phyloP scores from a whole-genome alignment of 768 basidiomycete genomes.

The Podaxis sp. region DNA sequence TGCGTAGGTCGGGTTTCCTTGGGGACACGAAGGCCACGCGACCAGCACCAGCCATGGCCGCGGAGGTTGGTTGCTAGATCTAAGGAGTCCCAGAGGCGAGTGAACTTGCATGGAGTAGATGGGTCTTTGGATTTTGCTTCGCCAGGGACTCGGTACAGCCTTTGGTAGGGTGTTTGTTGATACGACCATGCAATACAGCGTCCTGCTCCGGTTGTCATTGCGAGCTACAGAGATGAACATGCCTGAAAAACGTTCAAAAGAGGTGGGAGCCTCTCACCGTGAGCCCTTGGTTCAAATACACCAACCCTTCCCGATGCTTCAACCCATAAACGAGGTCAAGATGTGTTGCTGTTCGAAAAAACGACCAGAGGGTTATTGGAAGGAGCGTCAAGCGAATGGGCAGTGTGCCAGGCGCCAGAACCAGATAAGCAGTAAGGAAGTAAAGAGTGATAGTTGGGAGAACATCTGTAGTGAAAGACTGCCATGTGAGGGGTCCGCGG shows the following conservation, averaged over 20 bases:
- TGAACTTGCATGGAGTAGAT: background rate
- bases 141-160: slow-evolving; percentile 14
- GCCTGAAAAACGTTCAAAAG: background rate
- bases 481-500: slow-evolving; percentile 29
- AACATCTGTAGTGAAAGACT: slow-evolving; percentile 31
- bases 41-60: slow-evolving; percentile 62
- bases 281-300: slow-evolving; percentile 41
- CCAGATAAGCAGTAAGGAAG: slow-evolving; percentile 50
- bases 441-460: slow-evolving; percentile 40
- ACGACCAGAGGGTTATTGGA: slow-evolving; percentile 40
- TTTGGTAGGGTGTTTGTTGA: slow-evolving; percentile 27
- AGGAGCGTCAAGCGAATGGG: slow-evolving; percentile 41
- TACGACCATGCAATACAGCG: slow-evolving; percentile 39
- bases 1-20: slow-evolving; percentile 35
- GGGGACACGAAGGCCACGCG: slow-evolving; percentile 36
- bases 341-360: slow-evolving; percentile 38
- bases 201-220: slow-evolving; percentile 30
- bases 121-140: slow-evolving; percentile 10
- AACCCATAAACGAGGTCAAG: slow-evolving; percentile 35
- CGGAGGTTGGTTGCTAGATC: slow-evolving; percentile 51
- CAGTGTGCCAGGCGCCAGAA: slow-evolving; percentile 41
- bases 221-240: slow-evolving; percentile 23
- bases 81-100: slow-evolving; percentile 18
- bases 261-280: slow-evolving; percentile 27
- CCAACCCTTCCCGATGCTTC: slow-evolving; percentile 27